phyloP scores from a whole-genome alignment of 768 basidiomycete genomes.

The Pleurotus djamor region DNA sequence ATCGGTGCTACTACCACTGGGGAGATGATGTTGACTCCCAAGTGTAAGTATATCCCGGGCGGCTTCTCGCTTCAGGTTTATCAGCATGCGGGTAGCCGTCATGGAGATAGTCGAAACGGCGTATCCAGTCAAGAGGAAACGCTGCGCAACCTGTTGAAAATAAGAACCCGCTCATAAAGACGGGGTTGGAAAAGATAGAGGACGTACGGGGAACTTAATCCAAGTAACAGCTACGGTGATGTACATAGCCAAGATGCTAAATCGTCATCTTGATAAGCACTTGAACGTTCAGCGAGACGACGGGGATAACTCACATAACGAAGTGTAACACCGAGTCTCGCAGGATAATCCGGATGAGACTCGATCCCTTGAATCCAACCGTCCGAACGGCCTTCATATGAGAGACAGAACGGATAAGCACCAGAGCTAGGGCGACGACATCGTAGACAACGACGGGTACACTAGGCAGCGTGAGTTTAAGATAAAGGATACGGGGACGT shows the following conservation, averaged over 20 bases:
- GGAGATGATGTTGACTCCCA: neutral
- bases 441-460: neutral
- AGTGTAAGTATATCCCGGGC: neutral
- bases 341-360: neutral
- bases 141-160: neutral
- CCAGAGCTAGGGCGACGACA: neutral
- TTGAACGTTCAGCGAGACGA: neutral
- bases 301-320: neutral
- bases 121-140: neutral
- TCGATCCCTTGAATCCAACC: neutral
- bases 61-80: constrained; percentile 5
- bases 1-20: neutral
- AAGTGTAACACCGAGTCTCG: neutral
- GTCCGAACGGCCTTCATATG: neutral
- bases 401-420: neutral
- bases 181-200: neutral
- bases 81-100: neutral
- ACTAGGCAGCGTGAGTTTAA: neutral
- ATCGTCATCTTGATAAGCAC: neutral
- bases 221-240: neutral
- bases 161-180: neutral
- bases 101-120: constrained; percentile 1
- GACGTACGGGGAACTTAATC: neutral
- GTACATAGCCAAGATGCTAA: neutral
- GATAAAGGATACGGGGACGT: too few species aligned